phyloP scores from a whole-genome alignment of 1,139 yeast species.

The Pichia sp. region DNA sequence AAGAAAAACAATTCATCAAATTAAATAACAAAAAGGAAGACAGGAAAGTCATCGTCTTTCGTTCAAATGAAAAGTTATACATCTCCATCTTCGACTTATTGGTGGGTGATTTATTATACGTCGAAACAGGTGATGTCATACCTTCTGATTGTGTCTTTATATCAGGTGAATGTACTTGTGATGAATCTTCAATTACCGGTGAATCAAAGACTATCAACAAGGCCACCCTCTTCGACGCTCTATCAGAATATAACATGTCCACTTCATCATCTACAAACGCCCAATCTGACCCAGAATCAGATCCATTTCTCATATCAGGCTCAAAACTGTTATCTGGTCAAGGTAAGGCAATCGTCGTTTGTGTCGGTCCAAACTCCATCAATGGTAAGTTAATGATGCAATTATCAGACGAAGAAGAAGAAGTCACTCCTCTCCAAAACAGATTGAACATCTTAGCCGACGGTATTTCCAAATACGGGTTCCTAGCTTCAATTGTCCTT shows the following conservation, averaged over 20 bases:
- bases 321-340: conserved; percentile 82
- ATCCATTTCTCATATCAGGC: conserved; percentile 91
- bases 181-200: conserved; percentile 92
- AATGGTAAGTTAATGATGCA: conserved; percentile 92
- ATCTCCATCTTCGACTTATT: conserved; percentile 72
- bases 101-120: conserved; percentile 80
- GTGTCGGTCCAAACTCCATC: conserved; percentile 85
- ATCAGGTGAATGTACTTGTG: conserved; percentile 82
- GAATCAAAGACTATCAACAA: conserved; percentile 84
- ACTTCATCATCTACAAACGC: too few species aligned
- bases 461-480: conserved; percentile 92
- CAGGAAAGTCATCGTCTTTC: conserved; percentile 70
- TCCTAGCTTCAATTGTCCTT: conserved; percentile 75
- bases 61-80: conserved; percentile 68
- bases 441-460: conserved; percentile 83
- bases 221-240: conserved; percentile 52
- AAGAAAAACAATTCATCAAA: conserved; percentile 89
- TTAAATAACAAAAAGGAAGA: conserved; percentile 88
- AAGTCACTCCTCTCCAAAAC: conserved; percentile 80
- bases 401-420: conserved; percentile 47
- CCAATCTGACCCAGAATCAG: too few species aligned
- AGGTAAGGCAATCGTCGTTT: conserved; percentile 83
- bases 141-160: conserved; percentile 86
- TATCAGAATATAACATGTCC: conserved; percentile 33
- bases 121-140: conserved; percentile 93